Evolutionary conservation across 2,329 filamentous ascomycete species (phyloP).

Genomic region (Fusarium sp.): DNA sequence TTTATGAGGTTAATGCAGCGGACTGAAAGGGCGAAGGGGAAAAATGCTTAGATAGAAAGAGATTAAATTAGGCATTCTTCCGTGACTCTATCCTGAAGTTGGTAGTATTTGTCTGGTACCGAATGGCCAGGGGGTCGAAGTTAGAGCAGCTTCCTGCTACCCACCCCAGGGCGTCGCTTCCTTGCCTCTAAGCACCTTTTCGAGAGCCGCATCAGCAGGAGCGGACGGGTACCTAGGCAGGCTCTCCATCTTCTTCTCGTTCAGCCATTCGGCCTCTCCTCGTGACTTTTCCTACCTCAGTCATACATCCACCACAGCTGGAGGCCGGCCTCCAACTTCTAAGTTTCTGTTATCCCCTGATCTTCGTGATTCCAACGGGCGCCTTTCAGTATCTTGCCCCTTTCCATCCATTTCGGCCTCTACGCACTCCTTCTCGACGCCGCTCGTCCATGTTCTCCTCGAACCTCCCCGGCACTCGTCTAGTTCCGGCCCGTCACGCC

Average conservation of each 20-base stretch:
- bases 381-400: neutral
- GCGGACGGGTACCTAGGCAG: neutral
- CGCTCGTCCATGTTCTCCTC: neutral
- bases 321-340: neutral
- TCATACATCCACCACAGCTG: neutral
- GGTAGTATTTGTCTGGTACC: neutral
- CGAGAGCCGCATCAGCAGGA: neutral
- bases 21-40: neutral
- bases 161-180: neutral
- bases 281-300: neutral
- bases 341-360: neutral
- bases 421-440: neutral
- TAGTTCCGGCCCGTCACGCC: neutral
- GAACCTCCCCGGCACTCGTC: neutral
- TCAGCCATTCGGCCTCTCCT: neutral
- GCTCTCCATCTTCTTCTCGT: neutral
- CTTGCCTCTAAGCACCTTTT: neutral
- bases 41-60: neutral
- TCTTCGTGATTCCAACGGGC: neutral
- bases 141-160: too few relatives aligned
- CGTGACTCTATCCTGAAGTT: neutral
- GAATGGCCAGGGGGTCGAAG: neutral
- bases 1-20: neutral
- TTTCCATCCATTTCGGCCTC: neutral
- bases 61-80: neutral